phyloP scores from a whole-genome alignment of 1,139 yeast species.

The Citeromyces hawaiiensis region DNA sequence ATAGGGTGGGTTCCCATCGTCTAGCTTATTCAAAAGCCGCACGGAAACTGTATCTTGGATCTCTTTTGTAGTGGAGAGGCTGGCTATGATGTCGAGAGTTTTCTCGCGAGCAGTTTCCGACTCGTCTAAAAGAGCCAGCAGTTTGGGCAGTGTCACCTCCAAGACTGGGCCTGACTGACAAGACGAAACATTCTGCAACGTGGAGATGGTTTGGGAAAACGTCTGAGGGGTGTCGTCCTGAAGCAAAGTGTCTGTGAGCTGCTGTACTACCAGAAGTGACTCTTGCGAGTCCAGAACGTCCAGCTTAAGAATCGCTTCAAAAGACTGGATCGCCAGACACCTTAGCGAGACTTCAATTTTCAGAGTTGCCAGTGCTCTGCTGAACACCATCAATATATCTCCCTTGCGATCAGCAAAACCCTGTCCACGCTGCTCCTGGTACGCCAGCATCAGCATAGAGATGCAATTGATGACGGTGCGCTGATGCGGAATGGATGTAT shows the following conservation, averaged over 20 bases:
- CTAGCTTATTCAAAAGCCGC: constrained; percentile 27
- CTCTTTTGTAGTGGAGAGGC: constrained; percentile 29
- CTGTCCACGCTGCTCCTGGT: constrained; percentile 10
- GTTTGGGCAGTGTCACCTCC: constrained; percentile 45
- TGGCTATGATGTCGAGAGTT: constrained; percentile 28
- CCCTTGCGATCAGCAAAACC: constrained; percentile 27
- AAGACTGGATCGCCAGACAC: constrained; percentile 33
- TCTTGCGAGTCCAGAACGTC: constrained; percentile 40
- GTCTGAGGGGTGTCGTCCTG: constrained; percentile 25
- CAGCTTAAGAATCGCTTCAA: no score
- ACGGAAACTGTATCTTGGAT: constrained; percentile 36
- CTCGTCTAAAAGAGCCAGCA: constrained; percentile 39
- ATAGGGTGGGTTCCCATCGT: no score
- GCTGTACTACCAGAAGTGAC: constrained; percentile 46
- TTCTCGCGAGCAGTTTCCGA: constrained; percentile 18
- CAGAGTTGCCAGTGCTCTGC: constrained; percentile 60
- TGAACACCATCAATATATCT: constrained; percentile 46
- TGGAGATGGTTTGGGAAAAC: constrained; percentile 27
- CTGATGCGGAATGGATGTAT: constrained; percentile 38
- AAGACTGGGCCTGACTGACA: constrained; percentile 31
- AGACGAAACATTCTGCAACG: constrained; percentile 35
- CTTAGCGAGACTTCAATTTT: constrained; percentile 55
- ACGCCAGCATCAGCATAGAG: constrained; percentile 38
- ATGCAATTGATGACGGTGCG: constrained; percentile 46
- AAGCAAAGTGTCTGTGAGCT: constrained; percentile 52